Conservation (phyloP, 345 rosid genomes). For the Geranium brycei region DNA sequence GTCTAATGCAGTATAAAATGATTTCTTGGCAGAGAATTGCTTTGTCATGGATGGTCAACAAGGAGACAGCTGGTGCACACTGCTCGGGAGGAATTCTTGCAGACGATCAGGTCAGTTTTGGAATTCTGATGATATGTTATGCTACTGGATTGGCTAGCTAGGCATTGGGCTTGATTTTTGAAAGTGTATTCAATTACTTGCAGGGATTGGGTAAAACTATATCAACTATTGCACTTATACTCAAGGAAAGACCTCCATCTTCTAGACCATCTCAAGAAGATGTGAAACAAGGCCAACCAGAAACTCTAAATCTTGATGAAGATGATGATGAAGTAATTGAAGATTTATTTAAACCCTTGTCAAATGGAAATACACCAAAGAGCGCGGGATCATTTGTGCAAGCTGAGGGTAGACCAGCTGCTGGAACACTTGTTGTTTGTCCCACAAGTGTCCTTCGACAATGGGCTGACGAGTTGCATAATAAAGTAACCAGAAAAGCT, state of each 20-base stretch:
- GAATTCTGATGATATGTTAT: conserved; percentile 6
- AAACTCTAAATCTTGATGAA: conserved; percentile 57
- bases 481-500: conserved; percentile 59
- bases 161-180: neutral
- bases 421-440: conserved; percentile 95
- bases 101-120: conserved; percentile 71
- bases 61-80: conserved; percentile 50
- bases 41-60: conserved; percentile 89
- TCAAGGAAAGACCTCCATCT: conserved; percentile 63
- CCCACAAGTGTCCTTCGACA: conserved; percentile 95
- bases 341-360: conserved; percentile 16
- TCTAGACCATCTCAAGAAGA: conserved; percentile 21
- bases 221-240: conserved; percentile 89
- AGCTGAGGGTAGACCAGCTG: conserved; percentile 68
- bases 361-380: conserved; percentile 13
- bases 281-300: conserved; percentile 27
- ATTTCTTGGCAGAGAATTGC: conserved; percentile 57
- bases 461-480: conserved; percentile 77
- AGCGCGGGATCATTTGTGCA: conserved; percentile 17
- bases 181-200: conserved; percentile 14
- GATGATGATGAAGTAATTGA: conserved; percentile 38
- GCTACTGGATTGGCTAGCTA: neutral
- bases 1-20: conserved; percentile 5
- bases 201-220: conserved; percentile 95
- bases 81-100: conserved; percentile 98